A percentile compares a stretch with the other conserved stretches of the same genome.
Conservation (phyloP, 352 stramenopile genomes). For the Stramenopiles sp. region DNA sequence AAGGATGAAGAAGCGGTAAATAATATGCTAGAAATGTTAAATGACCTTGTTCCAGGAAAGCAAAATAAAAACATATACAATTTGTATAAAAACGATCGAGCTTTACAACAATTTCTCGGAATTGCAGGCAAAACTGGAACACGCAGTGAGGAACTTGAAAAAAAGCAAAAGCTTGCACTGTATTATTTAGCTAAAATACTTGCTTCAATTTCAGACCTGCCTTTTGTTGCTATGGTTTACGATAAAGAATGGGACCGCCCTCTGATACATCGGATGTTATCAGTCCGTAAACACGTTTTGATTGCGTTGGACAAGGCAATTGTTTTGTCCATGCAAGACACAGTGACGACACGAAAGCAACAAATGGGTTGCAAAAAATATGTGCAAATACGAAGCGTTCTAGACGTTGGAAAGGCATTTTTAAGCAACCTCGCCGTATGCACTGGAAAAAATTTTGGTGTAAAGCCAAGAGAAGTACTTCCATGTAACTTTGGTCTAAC, state of each 20-base stretch:
- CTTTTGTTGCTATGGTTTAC: background rate
- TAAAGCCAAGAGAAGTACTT: background rate
- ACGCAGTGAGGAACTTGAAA: background rate
- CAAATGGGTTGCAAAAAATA: background rate
- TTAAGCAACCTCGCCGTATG: background rate
- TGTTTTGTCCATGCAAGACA: background rate
- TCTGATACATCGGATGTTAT: background rate
- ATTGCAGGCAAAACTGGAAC: background rate
- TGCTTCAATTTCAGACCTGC: background rate
- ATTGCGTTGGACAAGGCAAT: background rate
- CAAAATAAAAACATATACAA: background rate
- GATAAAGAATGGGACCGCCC: background rate
- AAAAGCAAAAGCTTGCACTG: background rate
- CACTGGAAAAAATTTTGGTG: background rate
- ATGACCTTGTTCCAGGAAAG: background rate
- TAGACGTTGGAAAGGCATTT: background rate
- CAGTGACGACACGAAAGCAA: background rate
- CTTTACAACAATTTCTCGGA: background rate
- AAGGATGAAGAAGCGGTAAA: background rate
- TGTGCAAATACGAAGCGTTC: background rate
- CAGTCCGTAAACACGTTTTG: background rate
- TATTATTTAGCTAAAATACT: background rate
- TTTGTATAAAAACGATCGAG: background rate
- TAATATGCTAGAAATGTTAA: background rate
- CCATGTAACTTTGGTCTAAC: background rate